Conservation (phyloP, 2,329 filamentous ascomycete species). For the Pezicula carpinea region DNA sequence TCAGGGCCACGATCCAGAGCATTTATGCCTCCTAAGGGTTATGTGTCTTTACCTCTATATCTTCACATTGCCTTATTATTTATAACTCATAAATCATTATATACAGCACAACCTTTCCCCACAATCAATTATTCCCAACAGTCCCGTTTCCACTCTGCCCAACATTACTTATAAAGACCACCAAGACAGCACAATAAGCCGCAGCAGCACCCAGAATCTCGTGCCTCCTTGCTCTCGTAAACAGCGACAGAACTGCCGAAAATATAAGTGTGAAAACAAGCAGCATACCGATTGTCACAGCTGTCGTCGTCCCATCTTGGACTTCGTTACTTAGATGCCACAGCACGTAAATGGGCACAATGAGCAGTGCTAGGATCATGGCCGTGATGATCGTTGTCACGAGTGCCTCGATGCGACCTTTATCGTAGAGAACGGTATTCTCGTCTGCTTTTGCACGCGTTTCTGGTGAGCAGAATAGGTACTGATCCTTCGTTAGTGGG, state of each 20-base stretch:
- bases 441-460: not conserved
- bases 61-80: not conserved
- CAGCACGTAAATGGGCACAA: slow-evolving; percentile 15
- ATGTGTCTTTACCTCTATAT: not conserved
- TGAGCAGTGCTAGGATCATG: slow-evolving; percentile 10
- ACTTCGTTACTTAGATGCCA: slow-evolving; percentile 7
- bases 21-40: no score
- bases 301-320: slow-evolving; percentile 2
- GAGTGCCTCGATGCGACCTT: slow-evolving; percentile 6
- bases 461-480: slow-evolving; percentile 8
- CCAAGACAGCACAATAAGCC: slow-evolving; percentile 5
- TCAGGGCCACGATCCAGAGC: no score
- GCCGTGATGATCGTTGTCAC: slow-evolving; percentile 8
- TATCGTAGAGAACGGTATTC: slow-evolving; percentile 7
- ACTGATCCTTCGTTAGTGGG: not conserved
- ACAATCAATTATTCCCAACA: not conserved
- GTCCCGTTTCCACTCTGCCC: not conserved
- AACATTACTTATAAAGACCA: slow-evolving; percentile 4
- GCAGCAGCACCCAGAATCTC: slow-evolving; percentile 5
- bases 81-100: not conserved
- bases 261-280: slow-evolving; percentile 11
- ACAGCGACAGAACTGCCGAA: not conserved
- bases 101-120: not conserved
- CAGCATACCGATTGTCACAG: slow-evolving; percentile 13
- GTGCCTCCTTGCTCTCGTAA: slow-evolving; percentile 3